Base-by-base conservation (phyloP, 148 eudicot genomes). In the Rhododendron ferrugineum region DNA sequence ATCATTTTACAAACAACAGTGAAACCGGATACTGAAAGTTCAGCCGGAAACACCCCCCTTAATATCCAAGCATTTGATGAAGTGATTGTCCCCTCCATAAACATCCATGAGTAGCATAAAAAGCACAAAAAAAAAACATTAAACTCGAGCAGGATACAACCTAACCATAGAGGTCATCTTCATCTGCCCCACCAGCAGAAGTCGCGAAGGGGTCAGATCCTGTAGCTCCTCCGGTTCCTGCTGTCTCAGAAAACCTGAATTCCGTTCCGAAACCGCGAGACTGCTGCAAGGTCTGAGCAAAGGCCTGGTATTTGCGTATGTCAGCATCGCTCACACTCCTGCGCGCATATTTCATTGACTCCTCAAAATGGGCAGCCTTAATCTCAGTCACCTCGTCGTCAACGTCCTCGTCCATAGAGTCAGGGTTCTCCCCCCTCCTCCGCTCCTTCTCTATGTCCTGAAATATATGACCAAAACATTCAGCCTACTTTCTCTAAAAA, bases 301-400 rank as follows among this genome's bases (percentile, higher is more conserved):
- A 90, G 18, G 90, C 88, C 83, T 90, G 92, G 81, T 90, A 90
- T 58, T 91, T 91, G 72, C 91, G 91, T 42, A 91, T 91, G 78
- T 91, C 92, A 47, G 91, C 92, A 86, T 91, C 90, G 6, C 91
- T 89, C 60, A 91, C 92, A 86, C 92, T 91, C 34, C 92, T 88
- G 16, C 92, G 91, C 18, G 91, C 92, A 50, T 52, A 90, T 36
- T 90, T 90, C 92, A 90, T 90, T 9, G 92, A 88, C 82, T 90
- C 92, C 89, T 90, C 92, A 36, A 90, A 90, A 56, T 90, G 92
- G 1, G 90, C 85, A 32, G 90, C 89, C 76, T 86, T 90, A 2
- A 91, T 91, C 83, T 91, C 92, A 2, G 90, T 23, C 28, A 89
- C 89, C 64, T 91, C 93, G 7, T 89, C 90, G 6, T 87, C 92